Conservation (phyloP, 1,284 basidiomycete genomes). For the Cryptococcus wingfieldii region DNA sequence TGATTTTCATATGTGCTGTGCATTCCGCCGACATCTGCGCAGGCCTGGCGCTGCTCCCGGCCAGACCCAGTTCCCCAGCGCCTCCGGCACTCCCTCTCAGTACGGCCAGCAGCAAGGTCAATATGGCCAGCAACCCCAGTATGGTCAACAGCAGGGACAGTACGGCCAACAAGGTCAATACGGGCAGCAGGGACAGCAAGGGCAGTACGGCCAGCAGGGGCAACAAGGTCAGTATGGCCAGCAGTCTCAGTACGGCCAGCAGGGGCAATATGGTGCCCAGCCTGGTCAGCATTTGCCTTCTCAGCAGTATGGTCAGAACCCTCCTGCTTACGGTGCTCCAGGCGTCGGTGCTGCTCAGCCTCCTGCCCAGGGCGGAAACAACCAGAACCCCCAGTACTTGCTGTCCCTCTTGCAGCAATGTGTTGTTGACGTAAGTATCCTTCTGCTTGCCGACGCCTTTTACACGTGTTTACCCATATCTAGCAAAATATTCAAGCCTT, state of each 20-base stretch:
- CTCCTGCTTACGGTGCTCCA: constrained; percentile 23
- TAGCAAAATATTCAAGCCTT: constrained; percentile 51
- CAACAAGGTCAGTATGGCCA: constrained; percentile 29
- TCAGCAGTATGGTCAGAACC: constrained; percentile 38
- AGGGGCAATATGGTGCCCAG: constrained; percentile 32
- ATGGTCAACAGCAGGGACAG: constrained; percentile 25
- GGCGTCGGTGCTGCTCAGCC: constrained; percentile 22
- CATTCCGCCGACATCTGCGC: neutral
- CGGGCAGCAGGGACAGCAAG: constrained; percentile 33
- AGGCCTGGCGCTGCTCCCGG: neutral
- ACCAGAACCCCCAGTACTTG: constrained; percentile 28
- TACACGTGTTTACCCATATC: neutral
- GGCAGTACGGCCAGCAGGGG: constrained; percentile 19
- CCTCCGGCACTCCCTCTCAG: constrained; percentile 18
- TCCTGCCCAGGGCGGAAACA: constrained; percentile 22
- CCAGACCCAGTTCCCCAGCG: constrained; percentile 17
- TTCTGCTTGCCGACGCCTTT: neutral
- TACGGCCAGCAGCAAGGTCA: constrained; percentile 31
- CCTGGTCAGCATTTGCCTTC: constrained; percentile 17
- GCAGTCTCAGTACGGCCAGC: constrained; percentile 28
- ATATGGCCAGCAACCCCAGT: constrained; percentile 27
- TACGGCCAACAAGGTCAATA: constrained; percentile 33
- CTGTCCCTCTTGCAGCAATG: constrained; percentile 39
- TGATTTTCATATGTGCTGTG: neutral
- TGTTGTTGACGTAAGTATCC: constrained; percentile 46